Percentiles rank a stretch among this genome's conserved stretches.
phyloP scores from a whole-genome alignment of 1,139 yeast genomes.

The Geotrichum cucujoidarum region DNA sequence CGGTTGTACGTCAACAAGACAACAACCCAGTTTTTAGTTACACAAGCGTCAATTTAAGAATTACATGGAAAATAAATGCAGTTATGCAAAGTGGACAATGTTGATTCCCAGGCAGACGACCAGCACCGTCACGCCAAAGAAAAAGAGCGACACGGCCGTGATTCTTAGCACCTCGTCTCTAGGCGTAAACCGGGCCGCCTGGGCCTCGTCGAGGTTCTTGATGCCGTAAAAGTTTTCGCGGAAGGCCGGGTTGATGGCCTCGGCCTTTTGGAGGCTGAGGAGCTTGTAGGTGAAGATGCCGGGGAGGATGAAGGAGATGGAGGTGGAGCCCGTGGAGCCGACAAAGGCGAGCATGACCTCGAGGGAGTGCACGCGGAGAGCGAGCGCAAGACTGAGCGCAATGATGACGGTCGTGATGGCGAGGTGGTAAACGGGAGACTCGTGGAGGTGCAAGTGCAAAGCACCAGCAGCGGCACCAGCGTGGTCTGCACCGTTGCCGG shows the following conservation, averaged over 20 bases:
- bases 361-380: conserved; percentile 69
- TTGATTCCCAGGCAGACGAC: conserved; percentile 73
- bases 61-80: neutral
- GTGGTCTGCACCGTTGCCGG: neutral
- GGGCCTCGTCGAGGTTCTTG: neutral
- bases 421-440: conserved; percentile 43
- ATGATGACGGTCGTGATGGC: conserved; percentile 65
- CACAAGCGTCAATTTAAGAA: too few species aligned
- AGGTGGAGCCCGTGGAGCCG: conserved; percentile 92
- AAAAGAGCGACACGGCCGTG: conserved; percentile 55
- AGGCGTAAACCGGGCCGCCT: neutral
- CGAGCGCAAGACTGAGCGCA: conserved; percentile 60
- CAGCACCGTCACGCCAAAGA: conserved; percentile 80
- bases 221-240: conserved; percentile 13
- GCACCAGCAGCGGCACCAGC: too few species aligned
- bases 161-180: conserved; percentile 22
- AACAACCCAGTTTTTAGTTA: too few species aligned
- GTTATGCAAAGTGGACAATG: conserved; percentile 31
- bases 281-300: conserved; percentile 81
- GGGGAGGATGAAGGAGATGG: conserved; percentile 87
- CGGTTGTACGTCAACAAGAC: too few species aligned
- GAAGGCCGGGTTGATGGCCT: conserved; percentile 20
- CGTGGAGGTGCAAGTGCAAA: conserved; percentile 2
- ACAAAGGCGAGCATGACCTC: conserved; percentile 87
- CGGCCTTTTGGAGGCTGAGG: conserved; percentile 28